Conservation (phyloP, 129 eudicot species). For the Deinandra increscens region DNA sequence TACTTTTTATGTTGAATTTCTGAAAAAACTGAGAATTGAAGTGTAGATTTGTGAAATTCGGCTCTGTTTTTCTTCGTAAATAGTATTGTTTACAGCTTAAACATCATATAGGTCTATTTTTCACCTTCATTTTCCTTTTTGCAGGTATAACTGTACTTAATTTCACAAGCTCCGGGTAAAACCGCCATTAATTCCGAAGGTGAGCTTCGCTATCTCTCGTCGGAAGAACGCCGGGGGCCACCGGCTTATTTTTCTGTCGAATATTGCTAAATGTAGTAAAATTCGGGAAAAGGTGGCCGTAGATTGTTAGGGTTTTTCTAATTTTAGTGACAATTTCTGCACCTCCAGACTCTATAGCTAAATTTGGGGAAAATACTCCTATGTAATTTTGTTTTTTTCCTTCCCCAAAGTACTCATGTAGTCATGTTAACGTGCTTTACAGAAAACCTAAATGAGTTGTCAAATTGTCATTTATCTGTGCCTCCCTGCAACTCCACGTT, state of each 20-base stretch:
- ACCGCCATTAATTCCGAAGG: conserved; percentile 20
- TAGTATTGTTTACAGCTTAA: background rate
- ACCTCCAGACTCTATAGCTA: conserved; percentile 22
- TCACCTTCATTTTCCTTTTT: background rate
- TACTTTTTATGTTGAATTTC: background rate
- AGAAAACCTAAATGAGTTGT: background rate
- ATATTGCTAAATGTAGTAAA: conserved; percentile 24
- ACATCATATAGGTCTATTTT: background rate
- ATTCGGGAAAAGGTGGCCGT: background rate
- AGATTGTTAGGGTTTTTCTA: conserved; percentile 19
- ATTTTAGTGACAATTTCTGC: conserved; percentile 16
- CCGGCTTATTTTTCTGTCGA: background rate
- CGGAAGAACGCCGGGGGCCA: too few relatives aligned
- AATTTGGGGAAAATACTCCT: conserved; percentile 7
- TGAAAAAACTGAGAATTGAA: background rate
- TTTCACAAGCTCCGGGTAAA: background rate
- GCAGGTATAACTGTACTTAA: too few relatives aligned
- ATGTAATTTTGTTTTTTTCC: conserved; percentile 15
- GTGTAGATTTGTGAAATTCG: background rate
- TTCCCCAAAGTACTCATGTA: conserved; percentile 12
- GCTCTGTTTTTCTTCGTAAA: background rate
- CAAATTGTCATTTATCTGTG: conserved; percentile 19
- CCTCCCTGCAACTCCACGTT: conserved; percentile 17
- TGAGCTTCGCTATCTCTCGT: background rate
- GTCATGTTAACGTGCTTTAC: conserved; percentile 27